Percentiles rank a stretch among this genome's conserved stretches.
phyloP scores from a whole-genome alignment of 345 rosid species.

The Heritiera littoralis region DNA sequence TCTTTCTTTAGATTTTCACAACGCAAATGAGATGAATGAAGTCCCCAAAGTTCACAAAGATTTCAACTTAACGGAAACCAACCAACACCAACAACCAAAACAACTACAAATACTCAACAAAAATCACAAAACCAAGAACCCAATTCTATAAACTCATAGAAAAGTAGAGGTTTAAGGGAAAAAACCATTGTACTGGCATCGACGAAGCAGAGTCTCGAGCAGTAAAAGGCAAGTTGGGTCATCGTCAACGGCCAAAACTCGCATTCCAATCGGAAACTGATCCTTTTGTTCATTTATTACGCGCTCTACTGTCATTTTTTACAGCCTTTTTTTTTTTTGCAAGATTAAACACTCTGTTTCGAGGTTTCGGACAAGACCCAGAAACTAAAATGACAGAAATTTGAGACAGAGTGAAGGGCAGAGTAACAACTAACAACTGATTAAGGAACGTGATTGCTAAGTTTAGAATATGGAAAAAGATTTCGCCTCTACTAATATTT shows the following conservation, averaged over 20 bases:
- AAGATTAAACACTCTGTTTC: conserved; percentile 1
- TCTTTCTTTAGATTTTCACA: not conserved
- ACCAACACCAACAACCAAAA: not conserved
- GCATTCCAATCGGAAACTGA: conserved; percentile 72
- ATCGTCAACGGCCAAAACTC: conserved; percentile 84
- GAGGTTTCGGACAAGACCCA: conserved; percentile 29
- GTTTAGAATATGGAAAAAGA: conserved; percentile 14
- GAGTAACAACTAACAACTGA: not conserved
- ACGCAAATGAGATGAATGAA: not conserved
- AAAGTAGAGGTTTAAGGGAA: conserved; percentile 11
- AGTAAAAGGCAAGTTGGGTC: conserved; percentile 68
- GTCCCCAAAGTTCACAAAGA: conserved; percentile 3
- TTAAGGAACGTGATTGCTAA: conserved; percentile 15
- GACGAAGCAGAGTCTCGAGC: conserved; percentile 60
- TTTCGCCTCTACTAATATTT: conserved; percentile 1
- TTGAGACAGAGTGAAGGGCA: not conserved
- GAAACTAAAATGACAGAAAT: conserved; percentile 7
- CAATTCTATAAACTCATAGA: conserved; percentile 14
- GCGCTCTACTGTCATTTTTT: conserved; percentile 54
- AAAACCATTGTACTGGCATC: conserved; percentile 65
- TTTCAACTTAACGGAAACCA: not conserved
- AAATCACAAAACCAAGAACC: conserved; percentile 22
- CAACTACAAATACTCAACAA: not conserved
- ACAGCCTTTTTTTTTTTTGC: not conserved
- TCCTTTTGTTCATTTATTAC: conserved; percentile 38